Percentiles rank a stretch among this genome's conserved stretches.
These are phyloP conservation scores for Heliamphora pulchella DNA, from an alignment of 179 eudicot genomes.

Conservation along the genomic window DNA sequence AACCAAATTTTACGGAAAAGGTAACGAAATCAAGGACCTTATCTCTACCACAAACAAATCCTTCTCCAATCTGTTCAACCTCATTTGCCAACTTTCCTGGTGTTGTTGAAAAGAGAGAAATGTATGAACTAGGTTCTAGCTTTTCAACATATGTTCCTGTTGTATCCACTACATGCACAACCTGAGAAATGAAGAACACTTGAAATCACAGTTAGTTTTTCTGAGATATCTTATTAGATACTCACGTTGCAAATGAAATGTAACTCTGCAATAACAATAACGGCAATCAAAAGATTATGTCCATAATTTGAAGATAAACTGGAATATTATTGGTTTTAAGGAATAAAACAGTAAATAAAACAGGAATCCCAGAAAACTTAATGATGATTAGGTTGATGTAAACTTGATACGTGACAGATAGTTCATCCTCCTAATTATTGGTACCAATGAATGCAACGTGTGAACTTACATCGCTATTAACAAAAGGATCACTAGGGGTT, in stretches of 20 bases:
- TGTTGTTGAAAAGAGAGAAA: constrained; percentile 70
- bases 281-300: background rate
- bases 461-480: background rate
- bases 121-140: constrained; percentile 46
- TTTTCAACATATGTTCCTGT: constrained; percentile 35
- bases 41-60: constrained; percentile 69
- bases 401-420: background rate
- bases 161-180: constrained; percentile 88
- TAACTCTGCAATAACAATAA: background rate
- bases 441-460: background rate
- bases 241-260: background rate
- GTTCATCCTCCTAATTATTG: background rate
- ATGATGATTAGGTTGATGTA: background rate
- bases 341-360: background rate
- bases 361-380: background rate
- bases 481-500: background rate
- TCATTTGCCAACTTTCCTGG: constrained; percentile 82
- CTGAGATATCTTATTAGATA: background rate
- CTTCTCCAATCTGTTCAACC: constrained; percentile 56
- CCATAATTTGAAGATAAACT: background rate
- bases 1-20: constrained; percentile 74
- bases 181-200: constrained; percentile 39
- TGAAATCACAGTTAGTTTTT: background rate
- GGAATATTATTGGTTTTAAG: background rate
- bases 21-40: constrained; percentile 71